Evolutionary conservation across 2,329 filamentous ascomycete species (phyloP).

Genomic region (Ilyonectria sp.): DNA sequence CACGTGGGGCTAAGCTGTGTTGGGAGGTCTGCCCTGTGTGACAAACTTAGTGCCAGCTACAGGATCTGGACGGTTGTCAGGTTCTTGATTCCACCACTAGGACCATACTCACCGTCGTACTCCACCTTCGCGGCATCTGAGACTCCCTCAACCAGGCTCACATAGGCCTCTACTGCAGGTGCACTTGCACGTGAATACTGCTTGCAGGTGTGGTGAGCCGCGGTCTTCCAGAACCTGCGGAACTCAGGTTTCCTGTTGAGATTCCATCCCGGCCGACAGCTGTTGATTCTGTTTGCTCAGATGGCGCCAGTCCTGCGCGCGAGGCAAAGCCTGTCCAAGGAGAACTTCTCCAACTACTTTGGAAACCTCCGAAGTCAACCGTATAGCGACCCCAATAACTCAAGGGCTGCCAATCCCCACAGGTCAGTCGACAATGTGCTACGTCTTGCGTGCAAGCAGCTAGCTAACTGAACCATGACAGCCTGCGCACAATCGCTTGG

Average conservation of each 20-base stretch:
- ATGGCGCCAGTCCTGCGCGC: conserved; percentile 62
- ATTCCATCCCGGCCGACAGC: neutral
- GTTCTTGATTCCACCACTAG: conserved; percentile 28
- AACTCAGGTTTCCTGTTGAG: neutral
- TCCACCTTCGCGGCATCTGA: neutral
- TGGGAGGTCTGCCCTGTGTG: conserved; percentile 34
- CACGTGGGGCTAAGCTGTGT: conserved; percentile 25
- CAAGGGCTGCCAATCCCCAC: conserved; percentile 69
- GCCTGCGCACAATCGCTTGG: conserved; percentile 88
- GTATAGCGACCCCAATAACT: conserved; percentile 75
- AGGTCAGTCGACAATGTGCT: conserved; percentile 62
- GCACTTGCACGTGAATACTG: neutral
- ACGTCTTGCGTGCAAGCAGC: conserved; percentile 3
- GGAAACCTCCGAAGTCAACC: conserved; percentile 77
- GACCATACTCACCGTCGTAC: conserved; percentile 25
- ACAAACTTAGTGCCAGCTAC: conserved; percentile 11
- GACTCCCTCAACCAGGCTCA: conserved; percentile 21
- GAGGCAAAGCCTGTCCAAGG: conserved; percentile 75
- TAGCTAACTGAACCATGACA: conserved; percentile 52
- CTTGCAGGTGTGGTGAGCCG: neutral
- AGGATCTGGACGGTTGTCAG: conserved; percentile 11
- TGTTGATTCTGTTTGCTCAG: conserved; percentile 1
- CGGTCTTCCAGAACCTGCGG: neutral
- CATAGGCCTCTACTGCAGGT: conserved; percentile 10
- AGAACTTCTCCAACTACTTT: conserved; percentile 79